Evolutionary conservation across 2,329 filamentous ascomycete species (phyloP).

Genomic region (Ophidiomyces ophidiicola): DNA sequence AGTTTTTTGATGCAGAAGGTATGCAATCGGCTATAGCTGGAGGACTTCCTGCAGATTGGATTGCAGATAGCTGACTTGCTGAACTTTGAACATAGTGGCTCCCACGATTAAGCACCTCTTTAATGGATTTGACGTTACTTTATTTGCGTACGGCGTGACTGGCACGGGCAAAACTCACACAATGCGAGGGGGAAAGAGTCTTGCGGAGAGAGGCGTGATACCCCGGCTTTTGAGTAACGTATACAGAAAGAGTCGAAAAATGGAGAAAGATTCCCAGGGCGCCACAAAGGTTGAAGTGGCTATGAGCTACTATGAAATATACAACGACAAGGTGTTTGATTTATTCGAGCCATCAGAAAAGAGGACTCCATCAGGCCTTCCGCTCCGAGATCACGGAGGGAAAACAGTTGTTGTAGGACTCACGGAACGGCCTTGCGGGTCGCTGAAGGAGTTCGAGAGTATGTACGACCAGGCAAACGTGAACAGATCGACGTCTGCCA

Average conservation of each 20-base stretch:
- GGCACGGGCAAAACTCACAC: slow-evolving; percentile 93
- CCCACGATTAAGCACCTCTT: slow-evolving; percentile 88
- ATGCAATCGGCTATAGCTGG: slow-evolving; percentile 19
- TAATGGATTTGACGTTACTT: slow-evolving; percentile 66
- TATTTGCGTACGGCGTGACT: slow-evolving; percentile 88
- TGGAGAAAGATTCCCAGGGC: slow-evolving; percentile 63
- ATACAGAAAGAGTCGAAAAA: slow-evolving; percentile 73
- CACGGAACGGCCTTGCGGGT: slow-evolving; percentile 68
- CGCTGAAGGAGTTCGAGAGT: slow-evolving; percentile 78
- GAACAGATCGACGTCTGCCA: slow-evolving; percentile 78
- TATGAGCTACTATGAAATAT: slow-evolving; percentile 91
- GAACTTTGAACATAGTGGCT: slow-evolving; percentile 47
- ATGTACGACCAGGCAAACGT: slow-evolving; percentile 86
- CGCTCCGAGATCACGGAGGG: slow-evolving; percentile 71
- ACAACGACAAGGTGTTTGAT: slow-evolving; percentile 91
- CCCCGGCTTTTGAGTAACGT: slow-evolving; percentile 73
- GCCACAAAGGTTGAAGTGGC: slow-evolving; percentile 59
- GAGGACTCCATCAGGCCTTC: slow-evolving; percentile 66
- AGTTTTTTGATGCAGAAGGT: slow-evolving; percentile 80
- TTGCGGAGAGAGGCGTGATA: slow-evolving; percentile 78
- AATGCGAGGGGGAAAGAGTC: slow-evolving; percentile 79
- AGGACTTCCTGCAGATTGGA: not conserved
- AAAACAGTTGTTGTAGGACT: slow-evolving; percentile 80
- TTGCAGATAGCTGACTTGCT: not conserved
- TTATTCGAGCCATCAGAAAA: slow-evolving; percentile 80